phyloP scores from a whole-genome alignment of 495 filamentous ascomycete genomes.

The Neurospora sp. region DNA sequence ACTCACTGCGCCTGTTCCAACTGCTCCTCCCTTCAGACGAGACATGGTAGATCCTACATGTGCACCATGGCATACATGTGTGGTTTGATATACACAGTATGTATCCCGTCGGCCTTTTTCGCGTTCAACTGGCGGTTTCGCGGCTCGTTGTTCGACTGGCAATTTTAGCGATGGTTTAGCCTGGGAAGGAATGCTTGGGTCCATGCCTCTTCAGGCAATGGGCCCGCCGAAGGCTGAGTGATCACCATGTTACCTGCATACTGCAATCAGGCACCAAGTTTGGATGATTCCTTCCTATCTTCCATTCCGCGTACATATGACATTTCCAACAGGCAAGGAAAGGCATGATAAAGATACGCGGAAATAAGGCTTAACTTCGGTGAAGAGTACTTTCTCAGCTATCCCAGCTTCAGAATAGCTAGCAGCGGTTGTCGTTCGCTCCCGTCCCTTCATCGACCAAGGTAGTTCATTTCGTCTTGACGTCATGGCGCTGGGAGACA shows the following conservation, averaged over 20 bases:
- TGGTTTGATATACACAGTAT: background rate
- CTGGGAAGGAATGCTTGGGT: background rate
- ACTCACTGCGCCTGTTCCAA: background rate
- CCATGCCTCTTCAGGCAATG: background rate
- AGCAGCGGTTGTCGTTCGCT: background rate
- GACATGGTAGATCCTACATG: background rate
- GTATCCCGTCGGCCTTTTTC: background rate
- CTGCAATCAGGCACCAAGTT: background rate
- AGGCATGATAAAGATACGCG: background rate
- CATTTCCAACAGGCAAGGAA: background rate
- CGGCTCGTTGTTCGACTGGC: background rate
- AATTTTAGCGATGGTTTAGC: background rate
- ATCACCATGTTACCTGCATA: background rate
- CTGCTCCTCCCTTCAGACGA: background rate
- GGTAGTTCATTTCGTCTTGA: background rate
- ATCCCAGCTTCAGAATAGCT: background rate
- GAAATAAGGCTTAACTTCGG: background rate
- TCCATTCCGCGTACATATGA: background rate
- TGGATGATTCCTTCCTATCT: background rate
- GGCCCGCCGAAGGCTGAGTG: background rate
- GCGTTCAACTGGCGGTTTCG: background rate
- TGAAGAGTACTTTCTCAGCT: background rate
- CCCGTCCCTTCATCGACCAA: background rate
- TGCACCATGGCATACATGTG: background rate
- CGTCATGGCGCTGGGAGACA: constrained; percentile 1